phyloP scores from a whole-genome alignment of 2,329 filamentous ascomycete genomes.

The Stromatinia cepivora region DNA sequence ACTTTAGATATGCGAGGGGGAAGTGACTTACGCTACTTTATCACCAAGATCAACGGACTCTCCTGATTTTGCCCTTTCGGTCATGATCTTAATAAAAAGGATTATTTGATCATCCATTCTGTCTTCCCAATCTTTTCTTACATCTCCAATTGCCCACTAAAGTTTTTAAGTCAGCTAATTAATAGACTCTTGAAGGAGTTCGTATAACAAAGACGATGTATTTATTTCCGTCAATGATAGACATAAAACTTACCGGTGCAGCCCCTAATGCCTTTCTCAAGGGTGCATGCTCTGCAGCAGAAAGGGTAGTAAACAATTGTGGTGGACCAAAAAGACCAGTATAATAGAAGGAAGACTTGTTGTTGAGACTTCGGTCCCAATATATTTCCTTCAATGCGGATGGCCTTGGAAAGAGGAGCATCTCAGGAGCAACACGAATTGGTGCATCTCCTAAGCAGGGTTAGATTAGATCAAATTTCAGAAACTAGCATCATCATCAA shows the following conservation, averaged over 20 bases:
- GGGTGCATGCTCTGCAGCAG: background rate
- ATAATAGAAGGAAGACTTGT: slow-evolving; percentile 42
- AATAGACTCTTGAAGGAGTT: too few species aligned
- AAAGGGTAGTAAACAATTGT: slow-evolving; percentile 31
- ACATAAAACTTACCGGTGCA: background rate
- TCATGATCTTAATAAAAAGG: slow-evolving; percentile 6
- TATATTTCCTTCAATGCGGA: slow-evolving; percentile 46
- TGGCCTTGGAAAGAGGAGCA: slow-evolving; percentile 43
- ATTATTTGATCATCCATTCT: background rate
- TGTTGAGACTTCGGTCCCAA: slow-evolving; percentile 43
- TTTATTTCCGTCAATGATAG: background rate
- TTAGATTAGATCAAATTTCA: background rate
- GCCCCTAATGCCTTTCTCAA: slow-evolving; percentile 11
- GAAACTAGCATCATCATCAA: too few species aligned
- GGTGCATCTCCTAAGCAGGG: slow-evolving; percentile 34
- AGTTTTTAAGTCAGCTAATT: background rate
- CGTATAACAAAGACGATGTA: background rate
- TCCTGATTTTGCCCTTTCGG: background rate
- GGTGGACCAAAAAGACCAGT: slow-evolving; percentile 43
- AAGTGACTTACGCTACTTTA: slow-evolving; percentile 6
- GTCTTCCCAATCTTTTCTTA: slow-evolving; percentile 4
- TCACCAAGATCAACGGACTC: slow-evolving; percentile 3
- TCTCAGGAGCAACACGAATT: slow-evolving; percentile 37
- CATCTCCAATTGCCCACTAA: slow-evolving; percentile 4
- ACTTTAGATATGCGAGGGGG: background rate